phyloP scores from a whole-genome alignment of 768 basidiomycete genomes.

The Phylloporus sp. region DNA sequence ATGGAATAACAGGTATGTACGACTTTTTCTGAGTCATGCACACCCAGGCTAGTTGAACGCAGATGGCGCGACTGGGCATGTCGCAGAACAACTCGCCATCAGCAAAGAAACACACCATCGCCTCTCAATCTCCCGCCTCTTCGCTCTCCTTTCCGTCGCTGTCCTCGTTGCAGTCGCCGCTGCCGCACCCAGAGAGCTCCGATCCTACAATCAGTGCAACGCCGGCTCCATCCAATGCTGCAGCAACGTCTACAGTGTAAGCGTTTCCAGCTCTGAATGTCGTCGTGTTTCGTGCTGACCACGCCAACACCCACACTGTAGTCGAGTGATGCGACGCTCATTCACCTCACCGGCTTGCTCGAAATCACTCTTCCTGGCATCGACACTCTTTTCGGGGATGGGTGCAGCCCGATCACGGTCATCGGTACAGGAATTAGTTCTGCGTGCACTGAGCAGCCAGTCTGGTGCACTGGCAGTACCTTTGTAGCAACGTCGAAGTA shows the following conservation, averaged over 20 bases:
- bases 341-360: not conserved
- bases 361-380: not conserved
- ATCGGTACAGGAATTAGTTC: no score
- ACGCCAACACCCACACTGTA: not conserved
- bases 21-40: no score
- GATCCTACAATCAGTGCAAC: conserved; percentile 6
- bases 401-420: no score
- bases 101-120: not conserved
- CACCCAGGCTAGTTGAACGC: no score
- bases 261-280: not conserved
- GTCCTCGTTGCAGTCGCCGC: conserved; percentile 3
- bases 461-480: no score
- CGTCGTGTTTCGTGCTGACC: not conserved
- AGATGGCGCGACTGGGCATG: no score
- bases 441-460: no score
- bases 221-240: conserved; percentile 14
- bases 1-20: not conserved
- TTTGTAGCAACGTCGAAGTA: no score
- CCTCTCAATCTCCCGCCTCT: not conserved
- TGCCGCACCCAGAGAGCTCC: conserved; percentile 6
- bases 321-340: not conserved
- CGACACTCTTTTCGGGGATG: no score
- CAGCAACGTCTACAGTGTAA: not conserved
- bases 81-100: not conserved
- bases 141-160: conserved; percentile 7